These are phyloP conservation scores for Polytrichum formosum DNA, from an alignment of 225 moss, liverwort and hornwort genomes.

Conservation along the genomic window DNA sequence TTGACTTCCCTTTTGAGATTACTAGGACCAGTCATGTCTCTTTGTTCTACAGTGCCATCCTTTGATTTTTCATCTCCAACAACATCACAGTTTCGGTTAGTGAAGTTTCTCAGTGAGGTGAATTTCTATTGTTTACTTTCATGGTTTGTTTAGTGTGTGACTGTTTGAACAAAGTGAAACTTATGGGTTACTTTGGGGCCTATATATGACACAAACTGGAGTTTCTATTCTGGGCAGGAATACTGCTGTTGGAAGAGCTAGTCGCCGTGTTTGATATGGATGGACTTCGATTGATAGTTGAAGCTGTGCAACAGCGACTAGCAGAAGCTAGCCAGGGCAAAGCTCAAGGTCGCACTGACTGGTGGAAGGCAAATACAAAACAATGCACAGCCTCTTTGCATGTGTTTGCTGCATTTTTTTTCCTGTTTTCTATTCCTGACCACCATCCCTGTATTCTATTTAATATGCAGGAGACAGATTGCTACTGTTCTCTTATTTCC, in stretches of 20 bases:
- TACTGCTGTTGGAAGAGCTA: conserved; percentile 80
- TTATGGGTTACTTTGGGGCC: conserved; percentile 2
- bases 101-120: too few relatives aligned
- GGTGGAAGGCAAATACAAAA: conserved; percentile 74
- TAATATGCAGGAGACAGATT: conserved; percentile 10
- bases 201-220: not conserved
- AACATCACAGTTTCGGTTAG: too few relatives aligned
- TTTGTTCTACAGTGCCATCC: too few relatives aligned
- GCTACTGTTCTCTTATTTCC: conserved; percentile 7
- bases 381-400: too few relatives aligned
- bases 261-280: conserved; percentile 61
- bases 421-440: conserved; percentile 1
- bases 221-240: conserved; percentile 41
- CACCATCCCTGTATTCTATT: too few relatives aligned
- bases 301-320: conserved; percentile 72
- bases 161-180: not conserved
- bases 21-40: too few relatives aligned
- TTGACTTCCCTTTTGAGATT: too few relatives aligned
- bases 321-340: conserved; percentile 71
- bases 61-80: too few relatives aligned
- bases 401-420: not conserved
- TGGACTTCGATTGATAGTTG: conserved; percentile 66
- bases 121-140: too few relatives aligned
- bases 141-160: too few relatives aligned
- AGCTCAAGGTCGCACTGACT: conserved; percentile 62